phyloP scores from a whole-genome alignment of 75 land plant species.

The Isoetes taiwanensis region DNA sequence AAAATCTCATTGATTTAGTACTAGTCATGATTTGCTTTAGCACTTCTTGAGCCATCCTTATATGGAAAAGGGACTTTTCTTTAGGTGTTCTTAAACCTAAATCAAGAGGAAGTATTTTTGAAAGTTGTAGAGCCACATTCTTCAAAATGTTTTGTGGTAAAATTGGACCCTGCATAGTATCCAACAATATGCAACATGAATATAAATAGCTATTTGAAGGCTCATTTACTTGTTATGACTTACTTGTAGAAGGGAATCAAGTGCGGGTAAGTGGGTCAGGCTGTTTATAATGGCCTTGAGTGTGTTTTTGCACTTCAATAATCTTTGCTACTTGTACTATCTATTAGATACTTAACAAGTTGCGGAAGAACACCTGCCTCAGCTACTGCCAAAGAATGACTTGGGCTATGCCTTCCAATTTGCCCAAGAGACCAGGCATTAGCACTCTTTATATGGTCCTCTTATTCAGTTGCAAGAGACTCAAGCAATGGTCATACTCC shows the following conservation, averaged over 20 bases:
- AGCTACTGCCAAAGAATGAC: neutral
- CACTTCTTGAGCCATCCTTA: too few relatives aligned
- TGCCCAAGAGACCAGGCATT: neutral
- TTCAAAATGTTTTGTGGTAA: too few relatives aligned
- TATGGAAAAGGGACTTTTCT: too few relatives aligned
- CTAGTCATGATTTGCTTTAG: too few relatives aligned
- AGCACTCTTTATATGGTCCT: constrained; percentile 4
- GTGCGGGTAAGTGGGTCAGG: constrained; percentile 17
- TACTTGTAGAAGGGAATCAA: constrained; percentile 24
- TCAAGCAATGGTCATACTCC: neutral
- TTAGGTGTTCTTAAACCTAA: too few relatives aligned
- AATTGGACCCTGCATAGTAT: too few relatives aligned
- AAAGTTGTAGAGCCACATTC: too few relatives aligned
- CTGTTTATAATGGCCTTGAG: constrained; percentile 7
- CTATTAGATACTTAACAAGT: neutral
- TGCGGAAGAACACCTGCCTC: constrained; percentile 3
- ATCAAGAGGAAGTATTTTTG: too few relatives aligned
- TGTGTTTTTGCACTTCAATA: constrained; percentile 12
- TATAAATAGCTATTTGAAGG: too few relatives aligned
- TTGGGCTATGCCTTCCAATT: constrained; percentile 1
- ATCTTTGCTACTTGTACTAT: constrained; percentile 17
- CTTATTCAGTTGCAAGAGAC: neutral
- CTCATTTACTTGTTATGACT: too few relatives aligned
- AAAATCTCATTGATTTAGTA: too few relatives aligned
- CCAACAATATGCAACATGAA: too few relatives aligned